Base-by-base conservation (phyloP, 2,329 filamentous ascomycete genomes). In the Stachybotrys chartarum region DNA sequence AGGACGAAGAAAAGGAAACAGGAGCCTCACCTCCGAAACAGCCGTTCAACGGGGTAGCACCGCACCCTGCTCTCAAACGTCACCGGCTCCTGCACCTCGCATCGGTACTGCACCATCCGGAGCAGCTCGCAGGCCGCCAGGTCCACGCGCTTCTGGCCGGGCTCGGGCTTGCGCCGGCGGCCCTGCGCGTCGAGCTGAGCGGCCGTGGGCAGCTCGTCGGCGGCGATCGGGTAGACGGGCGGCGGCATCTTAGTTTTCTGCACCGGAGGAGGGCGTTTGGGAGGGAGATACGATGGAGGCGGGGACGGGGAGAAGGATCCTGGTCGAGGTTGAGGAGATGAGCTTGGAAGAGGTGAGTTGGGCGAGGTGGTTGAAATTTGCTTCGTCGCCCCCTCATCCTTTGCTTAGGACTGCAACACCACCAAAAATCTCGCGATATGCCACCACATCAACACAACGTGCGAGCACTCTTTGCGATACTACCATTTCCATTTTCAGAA, bases 91-190 rank as follows among this genome's bases (percentile, higher is more conserved):
- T 78, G 72, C 48, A 86, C 77, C 58, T 75, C 68, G 66, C 84
- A 87, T 47, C 79, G 75, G 68, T 84, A 86, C 71, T 86, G 83
- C 66, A 82, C 63, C 74, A 86, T 77, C 63, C 76, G 73, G 55
- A 83, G 66, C 56, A 86, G 72, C 64, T 81, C 76, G 68, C 84
- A 86, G 48, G 72, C 72, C 17, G 72, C 70, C 50, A 86, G 71
- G 54, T 85, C 76, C 58, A 85, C 71, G 51, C 73, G 59, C 61
- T 62, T 60, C 32, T 61, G 58, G 18, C 69, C 67, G 18, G 58
- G 58, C 64, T 68, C 70, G 39, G 74, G 70, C 67, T 85, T 85
- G 58, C 81, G 79, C 55, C 78, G 78, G 53, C 76, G 78, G 7
- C 79, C 79, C 44, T 75, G 71, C 16, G 67, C 65, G 53, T 77